phyloP scores from a whole-genome alignment of 495 filamentous ascomycete species.

The Podospora pseudoanserina region DNA sequence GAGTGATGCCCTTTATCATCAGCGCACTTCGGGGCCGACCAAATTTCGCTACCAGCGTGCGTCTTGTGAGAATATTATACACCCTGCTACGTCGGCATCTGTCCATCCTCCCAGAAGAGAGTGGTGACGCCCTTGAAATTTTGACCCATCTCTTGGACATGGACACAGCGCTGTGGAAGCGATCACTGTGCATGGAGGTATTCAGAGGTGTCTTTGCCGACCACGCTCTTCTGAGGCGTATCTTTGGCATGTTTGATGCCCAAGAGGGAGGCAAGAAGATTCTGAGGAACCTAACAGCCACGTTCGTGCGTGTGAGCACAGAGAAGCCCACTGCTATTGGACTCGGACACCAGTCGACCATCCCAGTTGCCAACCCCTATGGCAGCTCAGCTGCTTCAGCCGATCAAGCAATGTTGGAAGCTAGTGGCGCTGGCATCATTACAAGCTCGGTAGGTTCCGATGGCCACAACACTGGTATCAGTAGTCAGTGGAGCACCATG shows the following conservation, averaged over 20 bases:
- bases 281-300: slow-evolving; percentile 73
- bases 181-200: slow-evolving; percentile 85
- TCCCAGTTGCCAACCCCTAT: slow-evolving; percentile 53
- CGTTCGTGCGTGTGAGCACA: slow-evolving; percentile 81
- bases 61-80: slow-evolving; percentile 76
- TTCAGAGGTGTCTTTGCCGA: slow-evolving; percentile 82
- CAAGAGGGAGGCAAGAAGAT: slow-evolving; percentile 69
- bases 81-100: slow-evolving; percentile 74
- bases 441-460: slow-evolving; percentile 65
- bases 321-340: slow-evolving; percentile 88
- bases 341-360: slow-evolving; percentile 77
- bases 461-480: slow-evolving; percentile 71
- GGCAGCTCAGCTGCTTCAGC: slow-evolving; percentile 41
- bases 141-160: slow-evolving; percentile 85
- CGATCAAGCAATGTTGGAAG: slow-evolving; percentile 84
- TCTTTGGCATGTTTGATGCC: slow-evolving; percentile 77
- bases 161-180: slow-evolving; percentile 77
- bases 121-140: slow-evolving; percentile 79
- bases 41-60: slow-evolving; percentile 77
- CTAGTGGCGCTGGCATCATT: slow-evolving; percentile 85
- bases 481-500: slow-evolving; percentile 83
- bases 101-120: slow-evolving; percentile 68
- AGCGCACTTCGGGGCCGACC: slow-evolving; percentile 72
- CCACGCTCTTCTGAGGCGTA: slow-evolving; percentile 67
- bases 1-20: slow-evolving; percentile 78